These are phyloP conservation scores for Skeletonema costatum DNA, from an alignment of 108 stramenopile genomes.

Conservation along the genomic window DNA sequence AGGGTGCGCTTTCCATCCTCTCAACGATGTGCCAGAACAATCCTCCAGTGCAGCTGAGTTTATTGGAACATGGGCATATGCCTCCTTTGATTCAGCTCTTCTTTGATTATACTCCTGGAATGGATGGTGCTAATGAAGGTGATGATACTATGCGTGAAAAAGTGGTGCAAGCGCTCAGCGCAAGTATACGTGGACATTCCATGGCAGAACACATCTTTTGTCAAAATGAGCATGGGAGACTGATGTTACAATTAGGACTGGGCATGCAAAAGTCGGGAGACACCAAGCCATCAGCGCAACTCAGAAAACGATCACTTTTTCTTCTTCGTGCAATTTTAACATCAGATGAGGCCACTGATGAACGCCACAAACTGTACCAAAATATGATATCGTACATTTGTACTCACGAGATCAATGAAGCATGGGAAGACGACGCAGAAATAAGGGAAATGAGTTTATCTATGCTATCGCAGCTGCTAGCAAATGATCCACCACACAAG, in stretches of 20 bases:
- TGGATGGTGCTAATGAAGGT: slow-evolving; percentile 15
- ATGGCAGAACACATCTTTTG: slow-evolving; percentile 71
- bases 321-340: slow-evolving; percentile 73
- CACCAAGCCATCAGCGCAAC: slow-evolving; percentile 20
- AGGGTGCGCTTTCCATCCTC: slow-evolving; percentile 58
- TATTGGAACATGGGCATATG: slow-evolving; percentile 70
- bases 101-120: slow-evolving; percentile 32
- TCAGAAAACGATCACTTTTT: slow-evolving; percentile 64
- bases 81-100: slow-evolving; percentile 60
- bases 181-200: slow-evolving; percentile 67
- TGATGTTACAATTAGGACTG: slow-evolving; percentile 51
- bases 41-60: slow-evolving; percentile 78
- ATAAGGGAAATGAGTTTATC: slow-evolving; percentile 77
- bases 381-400: slow-evolving; percentile 39
- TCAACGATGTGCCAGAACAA: slow-evolving; percentile 83
- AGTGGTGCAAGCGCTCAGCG: slow-evolving; percentile 71
- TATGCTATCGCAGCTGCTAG: slow-evolving; percentile 53
- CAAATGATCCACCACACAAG: slow-evolving; percentile 22
- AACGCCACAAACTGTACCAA: slow-evolving; percentile 45
- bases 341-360: slow-evolving; percentile 54
- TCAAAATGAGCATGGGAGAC: slow-evolving; percentile 48
- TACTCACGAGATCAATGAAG: slow-evolving; percentile 44
- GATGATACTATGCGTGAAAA: slow-evolving; percentile 58
- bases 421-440: slow-evolving; percentile 47
- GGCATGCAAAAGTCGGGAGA: slow-evolving; percentile 28